Percentiles rank a stretch among this genome's conserved stretches.
Conservation (phyloP, 495 filamentous ascomycete genomes). For the Xylaria sp. region DNA sequence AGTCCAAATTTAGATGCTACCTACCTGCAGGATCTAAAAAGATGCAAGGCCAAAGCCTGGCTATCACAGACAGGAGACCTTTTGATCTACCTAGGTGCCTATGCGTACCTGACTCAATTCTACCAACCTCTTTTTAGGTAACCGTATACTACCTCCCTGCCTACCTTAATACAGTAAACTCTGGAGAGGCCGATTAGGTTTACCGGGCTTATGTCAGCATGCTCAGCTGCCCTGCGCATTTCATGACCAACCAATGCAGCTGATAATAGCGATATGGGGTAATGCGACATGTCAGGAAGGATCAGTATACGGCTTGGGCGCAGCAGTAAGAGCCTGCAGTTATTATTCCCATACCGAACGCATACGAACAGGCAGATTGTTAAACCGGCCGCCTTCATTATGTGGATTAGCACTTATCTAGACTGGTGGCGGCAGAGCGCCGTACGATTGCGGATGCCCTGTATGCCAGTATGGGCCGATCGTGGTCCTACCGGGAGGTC, state of each 20-base stretch:
- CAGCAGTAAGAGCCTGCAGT: neutral
- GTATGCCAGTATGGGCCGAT: slow-evolving; percentile 4
- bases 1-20: slow-evolving; percentile 9
- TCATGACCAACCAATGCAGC: neutral
- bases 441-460: slow-evolving; percentile 14
- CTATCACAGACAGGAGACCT: neutral
- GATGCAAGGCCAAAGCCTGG: neutral
- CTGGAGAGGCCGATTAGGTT: neutral
- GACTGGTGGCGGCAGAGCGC: neutral
- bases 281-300: neutral
- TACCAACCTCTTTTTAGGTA: neutral
- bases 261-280: neutral
- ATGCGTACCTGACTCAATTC: neutral
- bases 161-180: no score
- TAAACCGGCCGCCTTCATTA: neutral
- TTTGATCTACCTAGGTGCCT: neutral
- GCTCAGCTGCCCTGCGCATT: neutral
- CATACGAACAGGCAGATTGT: slow-evolving; percentile 7
- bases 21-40: neutral
- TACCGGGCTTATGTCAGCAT: slow-evolving; percentile 4
- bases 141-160: neutral
- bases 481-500: neutral
- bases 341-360: neutral
- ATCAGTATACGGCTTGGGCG: neutral
- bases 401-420: no score